Evolutionary conservation across 345 rosid species (phyloP), one percentile per base, ranked within the genome.

Genomic region (Xanthoceras sorbifolium): DNA sequence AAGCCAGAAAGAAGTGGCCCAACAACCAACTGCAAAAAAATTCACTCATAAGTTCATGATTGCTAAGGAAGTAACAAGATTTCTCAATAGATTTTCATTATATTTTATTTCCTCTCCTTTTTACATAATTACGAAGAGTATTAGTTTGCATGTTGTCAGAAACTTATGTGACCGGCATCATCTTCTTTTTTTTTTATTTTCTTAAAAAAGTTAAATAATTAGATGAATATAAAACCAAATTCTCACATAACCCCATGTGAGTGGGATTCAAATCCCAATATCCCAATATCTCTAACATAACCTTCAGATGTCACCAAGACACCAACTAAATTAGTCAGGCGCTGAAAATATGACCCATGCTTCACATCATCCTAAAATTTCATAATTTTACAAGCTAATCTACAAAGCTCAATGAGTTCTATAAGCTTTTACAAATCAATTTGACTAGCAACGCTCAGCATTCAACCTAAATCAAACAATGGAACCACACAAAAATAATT

Each of bases 1-100:
- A 86, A 59, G 38, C 64, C 72, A 36, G 97, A 96, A 54, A 96
- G 94, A 69, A 96, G 85, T 12, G 97, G 91, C 52, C 95, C 97
- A 70, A 81, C 93, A 65, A 96, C 86, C 81, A 93, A 67, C 98
- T 96, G 93, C 90, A 86, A 80, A 60, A 73, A 74, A 75, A 64
- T 75, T 50, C 20, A 60, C 64, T 38, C 61, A 79, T 60, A 57
- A 73, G 63, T 54, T 34, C 22, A 18, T 5, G 64, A 46, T 38
- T 36, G 55, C 75, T 7, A 22, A 36, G 28, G 6, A 36, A 59
- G 9, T 46, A 42, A 23, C 31, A 4, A 23, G 9, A 52, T 61
- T 73, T 61, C 42, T 73, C 18, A 20, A 62, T 22, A 79, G 10
- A 20, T 57, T 54, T 36, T 23, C n/a, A 5, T 36, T 25, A 42